Percentiles rank a stretch among this genome's conserved stretches.
Conservation (phyloP, 108 stramenopile genomes). For the Cylindrotheca fusiformis region DNA sequence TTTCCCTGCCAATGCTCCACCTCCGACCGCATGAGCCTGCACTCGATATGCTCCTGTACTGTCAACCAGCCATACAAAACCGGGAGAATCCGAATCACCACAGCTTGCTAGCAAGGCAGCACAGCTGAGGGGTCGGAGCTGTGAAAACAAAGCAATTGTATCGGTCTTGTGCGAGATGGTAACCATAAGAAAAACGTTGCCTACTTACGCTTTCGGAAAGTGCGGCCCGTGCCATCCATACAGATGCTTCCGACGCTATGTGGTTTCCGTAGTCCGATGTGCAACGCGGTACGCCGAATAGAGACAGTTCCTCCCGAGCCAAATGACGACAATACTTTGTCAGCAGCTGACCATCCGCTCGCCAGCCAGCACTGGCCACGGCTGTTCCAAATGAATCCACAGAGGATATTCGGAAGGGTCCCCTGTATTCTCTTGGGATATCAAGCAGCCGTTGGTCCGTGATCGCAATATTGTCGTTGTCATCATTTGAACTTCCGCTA, state of each 20-base stretch:
- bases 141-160: not conserved
- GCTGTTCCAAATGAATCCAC: constrained; percentile 47
- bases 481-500: no score
- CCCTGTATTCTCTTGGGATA: constrained; percentile 47
- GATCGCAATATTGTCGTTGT: not conserved
- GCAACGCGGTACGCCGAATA: constrained; percentile 30
- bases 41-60: constrained; percentile 64
- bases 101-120: constrained; percentile 60
- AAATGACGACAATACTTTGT: constrained; percentile 41
- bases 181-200: no score
- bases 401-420: constrained; percentile 63
- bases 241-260: constrained; percentile 55
- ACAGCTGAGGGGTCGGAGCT: constrained; percentile 34
- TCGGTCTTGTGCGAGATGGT: no score
- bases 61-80: constrained; percentile 59
- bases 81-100: not conserved
- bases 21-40: constrained; percentile 64
- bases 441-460: constrained; percentile 25
- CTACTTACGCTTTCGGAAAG: constrained; percentile 29
- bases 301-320: constrained; percentile 39
- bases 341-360: constrained; percentile 61
- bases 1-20: constrained; percentile 24
- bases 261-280: constrained; percentile 41
- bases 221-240: constrained; percentile 59
- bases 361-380: constrained; percentile 69